Evolutionary conservation across 306 rosid species (phyloP).

Genomic region (Carpinus viminea): DNA sequence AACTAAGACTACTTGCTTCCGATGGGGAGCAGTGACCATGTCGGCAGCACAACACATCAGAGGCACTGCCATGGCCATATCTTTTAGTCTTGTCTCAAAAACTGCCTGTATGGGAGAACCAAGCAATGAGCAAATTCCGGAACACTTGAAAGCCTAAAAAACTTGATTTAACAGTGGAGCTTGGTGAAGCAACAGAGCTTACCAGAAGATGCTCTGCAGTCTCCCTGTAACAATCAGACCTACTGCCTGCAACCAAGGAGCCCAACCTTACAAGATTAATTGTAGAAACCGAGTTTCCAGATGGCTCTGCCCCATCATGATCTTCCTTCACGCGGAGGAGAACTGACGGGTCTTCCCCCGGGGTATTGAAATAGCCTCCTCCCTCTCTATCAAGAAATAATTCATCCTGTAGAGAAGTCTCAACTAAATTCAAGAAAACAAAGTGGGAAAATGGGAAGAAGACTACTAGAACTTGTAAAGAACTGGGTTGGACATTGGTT

Average conservation of each 20-base stretch:
- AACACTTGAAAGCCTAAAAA: background rate
- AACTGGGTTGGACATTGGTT: slow-evolving; percentile 17
- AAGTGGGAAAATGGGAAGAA: background rate
- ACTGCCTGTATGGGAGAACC: slow-evolving; percentile 62
- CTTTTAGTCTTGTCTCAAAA: slow-evolving; percentile 73
- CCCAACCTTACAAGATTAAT: slow-evolving; percentile 77
- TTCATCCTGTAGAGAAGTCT: slow-evolving; percentile 62
- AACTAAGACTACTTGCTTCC: slow-evolving; percentile 78
- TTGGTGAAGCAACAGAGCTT: slow-evolving; percentile 7
- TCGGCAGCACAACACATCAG: slow-evolving; percentile 92
- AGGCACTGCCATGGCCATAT: slow-evolving; percentile 90
- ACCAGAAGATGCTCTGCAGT: slow-evolving; percentile 92
- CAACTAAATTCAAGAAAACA: slow-evolving; percentile 19
- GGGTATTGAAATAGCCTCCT: slow-evolving; percentile 87
- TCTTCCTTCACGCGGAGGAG: slow-evolving; percentile 94
- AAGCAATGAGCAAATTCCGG: slow-evolving; percentile 11
- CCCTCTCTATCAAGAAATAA: slow-evolving; percentile 86
- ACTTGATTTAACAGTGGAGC: background rate
- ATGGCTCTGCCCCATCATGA: slow-evolving; percentile 94
- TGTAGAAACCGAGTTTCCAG: slow-evolving; percentile 87
- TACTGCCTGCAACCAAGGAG: slow-evolving; percentile 66
- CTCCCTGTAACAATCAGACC: slow-evolving; percentile 59
- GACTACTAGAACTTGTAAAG: background rate
- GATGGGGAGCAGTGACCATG: slow-evolving; percentile 60
- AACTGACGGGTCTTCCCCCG: slow-evolving; percentile 87